phyloP scores from a whole-genome alignment of 73 alveolate genomes.

The Stentor coeruleus region DNA sequence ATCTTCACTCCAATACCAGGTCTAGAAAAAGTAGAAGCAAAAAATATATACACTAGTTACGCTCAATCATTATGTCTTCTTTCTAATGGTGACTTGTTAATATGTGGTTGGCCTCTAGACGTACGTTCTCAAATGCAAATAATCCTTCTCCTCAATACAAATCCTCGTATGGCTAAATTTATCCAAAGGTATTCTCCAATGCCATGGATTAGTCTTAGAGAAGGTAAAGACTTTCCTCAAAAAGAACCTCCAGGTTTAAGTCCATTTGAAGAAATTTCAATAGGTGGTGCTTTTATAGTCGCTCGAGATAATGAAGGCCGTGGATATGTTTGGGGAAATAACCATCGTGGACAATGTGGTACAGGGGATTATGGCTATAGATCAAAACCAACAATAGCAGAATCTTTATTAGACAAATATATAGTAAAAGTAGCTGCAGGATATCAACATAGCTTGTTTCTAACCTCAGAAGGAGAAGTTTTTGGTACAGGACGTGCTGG shows the following conservation, averaged over 20 bases:
- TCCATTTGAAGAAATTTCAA: background rate
- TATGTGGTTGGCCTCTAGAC: slow-evolving; percentile 31
- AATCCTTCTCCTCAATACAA: background rate
- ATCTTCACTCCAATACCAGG: background rate
- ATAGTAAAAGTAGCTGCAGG: slow-evolving; percentile 13
- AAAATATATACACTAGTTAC: slow-evolving; percentile 5
- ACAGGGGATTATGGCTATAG: background rate
- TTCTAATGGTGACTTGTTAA: background rate
- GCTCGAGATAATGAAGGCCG: slow-evolving; percentile 26
- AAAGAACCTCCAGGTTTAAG: background rate
- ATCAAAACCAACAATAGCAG: background rate
- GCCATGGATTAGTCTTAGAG: slow-evolving; percentile 24
- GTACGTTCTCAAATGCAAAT: slow-evolving; percentile 26
- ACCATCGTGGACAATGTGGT: slow-evolving; percentile 31
- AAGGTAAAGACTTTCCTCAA: slow-evolving; percentile 24
- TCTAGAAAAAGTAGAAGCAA: background rate
- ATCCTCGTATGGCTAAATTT: background rate
- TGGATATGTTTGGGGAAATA: slow-evolving; percentile 19
- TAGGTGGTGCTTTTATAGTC: slow-evolving; percentile 31
- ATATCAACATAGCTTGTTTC: slow-evolving; percentile 22
- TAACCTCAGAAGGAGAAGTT: slow-evolving; percentile 8
- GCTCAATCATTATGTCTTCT: slow-evolving; percentile 22
- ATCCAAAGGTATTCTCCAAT: slow-evolving; percentile 23
- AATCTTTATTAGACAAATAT: background rate
- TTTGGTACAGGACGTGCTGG: slow-evolving; percentile 19